Percentiles rank a stretch among this genome's conserved stretches.
Conservation (phyloP, 2,329 filamentous ascomycete species). For the Camptophora hylomeconis region DNA sequence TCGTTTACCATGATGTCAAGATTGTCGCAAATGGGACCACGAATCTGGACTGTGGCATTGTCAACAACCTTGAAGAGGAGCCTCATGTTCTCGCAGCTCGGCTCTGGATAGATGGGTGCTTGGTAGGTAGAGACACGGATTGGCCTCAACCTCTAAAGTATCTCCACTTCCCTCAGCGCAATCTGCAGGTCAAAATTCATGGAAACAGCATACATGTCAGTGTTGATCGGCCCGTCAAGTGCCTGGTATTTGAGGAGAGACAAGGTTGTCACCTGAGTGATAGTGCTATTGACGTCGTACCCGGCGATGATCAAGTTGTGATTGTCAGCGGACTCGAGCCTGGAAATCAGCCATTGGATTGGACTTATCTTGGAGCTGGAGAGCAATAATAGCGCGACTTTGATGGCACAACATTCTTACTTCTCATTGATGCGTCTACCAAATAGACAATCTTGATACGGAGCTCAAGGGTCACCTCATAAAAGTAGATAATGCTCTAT, state of each 20-base stretch:
- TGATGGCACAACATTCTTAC: too few species aligned
- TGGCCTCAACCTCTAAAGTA: conserved; percentile 51
- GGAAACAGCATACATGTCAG: conserved; percentile 33
- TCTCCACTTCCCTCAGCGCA: conserved; percentile 39
- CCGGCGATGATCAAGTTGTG: conserved; percentile 41
- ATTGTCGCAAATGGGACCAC: conserved; percentile 44
- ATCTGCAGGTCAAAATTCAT: conserved; percentile 26
- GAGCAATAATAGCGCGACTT: conserved; percentile 18
- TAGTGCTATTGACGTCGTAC: conserved; percentile 45
- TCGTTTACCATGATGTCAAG: conserved; percentile 34
- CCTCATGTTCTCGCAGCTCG: conserved; percentile 41
- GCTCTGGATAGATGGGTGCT: conserved; percentile 37
- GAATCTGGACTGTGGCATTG: conserved; percentile 35
- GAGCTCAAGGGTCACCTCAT: too few species aligned
- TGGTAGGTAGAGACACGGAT: conserved; percentile 43
- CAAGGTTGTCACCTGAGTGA: conserved; percentile 41
- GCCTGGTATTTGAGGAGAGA: conserved; percentile 47
- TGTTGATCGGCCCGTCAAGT: conserved; percentile 42
- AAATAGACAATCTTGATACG: too few species aligned
- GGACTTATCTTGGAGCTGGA: conserved; percentile 18
- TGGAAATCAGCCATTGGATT: conserved; percentile 12
- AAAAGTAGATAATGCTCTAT: too few species aligned
- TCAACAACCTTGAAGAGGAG: conserved; percentile 35
- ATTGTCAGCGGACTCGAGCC: conserved; percentile 17
- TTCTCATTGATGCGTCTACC: too few species aligned